Conservation (phyloP, 208 protist genomes). For the Leishmania tropica region DNA sequence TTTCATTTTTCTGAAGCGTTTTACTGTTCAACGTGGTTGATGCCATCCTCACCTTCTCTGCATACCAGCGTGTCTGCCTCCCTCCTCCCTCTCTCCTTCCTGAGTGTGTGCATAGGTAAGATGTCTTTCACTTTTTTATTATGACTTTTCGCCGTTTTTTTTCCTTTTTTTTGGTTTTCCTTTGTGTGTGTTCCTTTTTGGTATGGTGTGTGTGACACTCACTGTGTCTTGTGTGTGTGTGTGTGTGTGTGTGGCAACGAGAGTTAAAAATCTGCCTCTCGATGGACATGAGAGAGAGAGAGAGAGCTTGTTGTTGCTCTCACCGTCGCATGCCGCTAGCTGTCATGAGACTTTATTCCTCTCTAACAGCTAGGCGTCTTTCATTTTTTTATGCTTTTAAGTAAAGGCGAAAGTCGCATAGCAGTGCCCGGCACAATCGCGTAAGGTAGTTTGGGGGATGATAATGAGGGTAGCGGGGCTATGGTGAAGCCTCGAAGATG, state of each 20-base stretch:
- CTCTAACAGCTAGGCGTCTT: background rate
- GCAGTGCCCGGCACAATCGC: background rate
- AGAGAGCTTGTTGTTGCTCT: background rate
- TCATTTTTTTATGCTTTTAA: background rate
- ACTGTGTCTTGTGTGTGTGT: no score
- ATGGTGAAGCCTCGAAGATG: background rate
- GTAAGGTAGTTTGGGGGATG: background rate
- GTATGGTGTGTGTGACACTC: background rate
- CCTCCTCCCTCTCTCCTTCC: slow-evolving; percentile 1
- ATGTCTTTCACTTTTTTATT: background rate
- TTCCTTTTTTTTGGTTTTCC: no score
- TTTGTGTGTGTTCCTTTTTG: no score
- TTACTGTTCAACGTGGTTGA: background rate
- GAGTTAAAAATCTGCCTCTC: background rate
- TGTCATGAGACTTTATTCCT: background rate
- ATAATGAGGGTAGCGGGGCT: background rate
- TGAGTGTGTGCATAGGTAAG: background rate
- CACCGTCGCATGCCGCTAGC: background rate
- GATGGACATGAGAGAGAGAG: background rate
- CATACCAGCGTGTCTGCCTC: background rate
- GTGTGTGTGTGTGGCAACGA: background rate
- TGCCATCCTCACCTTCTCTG: slow-evolving; percentile 1
- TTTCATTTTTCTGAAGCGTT: slow-evolving; percentile 3
- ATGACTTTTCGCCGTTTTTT: slow-evolving; percentile 14
- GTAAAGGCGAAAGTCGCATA: background rate